Conservation (phyloP, 2,329 filamentous ascomycete genomes). For the Hypoxylon sp. region DNA sequence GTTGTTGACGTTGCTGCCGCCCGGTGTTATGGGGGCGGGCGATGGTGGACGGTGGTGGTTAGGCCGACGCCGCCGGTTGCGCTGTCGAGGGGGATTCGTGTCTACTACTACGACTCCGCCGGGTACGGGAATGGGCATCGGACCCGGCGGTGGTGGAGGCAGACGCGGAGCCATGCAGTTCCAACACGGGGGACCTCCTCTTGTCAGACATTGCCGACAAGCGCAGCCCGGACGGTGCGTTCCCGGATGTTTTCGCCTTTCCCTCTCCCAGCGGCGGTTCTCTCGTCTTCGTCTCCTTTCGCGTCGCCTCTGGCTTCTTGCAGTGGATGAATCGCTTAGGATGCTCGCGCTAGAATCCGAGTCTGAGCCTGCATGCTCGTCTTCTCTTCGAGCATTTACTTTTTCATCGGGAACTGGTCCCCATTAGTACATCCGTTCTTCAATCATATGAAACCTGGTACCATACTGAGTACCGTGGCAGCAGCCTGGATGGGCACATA, state of each 20-base stretch:
- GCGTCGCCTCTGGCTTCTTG: slow-evolving; percentile 54
- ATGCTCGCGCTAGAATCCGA: slow-evolving; percentile 51
- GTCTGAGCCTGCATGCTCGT: slow-evolving; percentile 54
- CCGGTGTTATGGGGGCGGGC: background rate
- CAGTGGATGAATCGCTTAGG: slow-evolving; percentile 56
- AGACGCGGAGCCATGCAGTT: slow-evolving; percentile 57
- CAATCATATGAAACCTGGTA: background rate
- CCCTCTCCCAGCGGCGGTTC: slow-evolving; percentile 56
- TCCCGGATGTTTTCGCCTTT: slow-evolving; percentile 61
- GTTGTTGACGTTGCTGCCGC: background rate
- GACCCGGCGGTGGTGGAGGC: slow-evolving; percentile 50
- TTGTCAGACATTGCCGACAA: slow-evolving; percentile 59
- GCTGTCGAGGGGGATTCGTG: slow-evolving; percentile 26
- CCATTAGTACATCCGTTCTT: background rate
- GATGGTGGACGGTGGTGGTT: slow-evolving; percentile 12
- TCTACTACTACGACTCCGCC: slow-evolving; percentile 37
- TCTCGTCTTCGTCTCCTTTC: slow-evolving; percentile 56
- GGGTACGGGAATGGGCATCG: slow-evolving; percentile 22
- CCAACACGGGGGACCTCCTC: slow-evolving; percentile 59
- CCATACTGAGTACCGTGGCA: slow-evolving; percentile 58
- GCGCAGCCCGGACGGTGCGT: slow-evolving; percentile 62
- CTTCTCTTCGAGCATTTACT: slow-evolving; percentile 58
- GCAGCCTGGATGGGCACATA: slow-evolving; percentile 63
- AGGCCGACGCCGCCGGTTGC: slow-evolving; percentile 24
- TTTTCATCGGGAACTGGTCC: slow-evolving; percentile 54